Conservation (phyloP, 163 green algal species). For the Prototheca wickerhamii region DNA sequence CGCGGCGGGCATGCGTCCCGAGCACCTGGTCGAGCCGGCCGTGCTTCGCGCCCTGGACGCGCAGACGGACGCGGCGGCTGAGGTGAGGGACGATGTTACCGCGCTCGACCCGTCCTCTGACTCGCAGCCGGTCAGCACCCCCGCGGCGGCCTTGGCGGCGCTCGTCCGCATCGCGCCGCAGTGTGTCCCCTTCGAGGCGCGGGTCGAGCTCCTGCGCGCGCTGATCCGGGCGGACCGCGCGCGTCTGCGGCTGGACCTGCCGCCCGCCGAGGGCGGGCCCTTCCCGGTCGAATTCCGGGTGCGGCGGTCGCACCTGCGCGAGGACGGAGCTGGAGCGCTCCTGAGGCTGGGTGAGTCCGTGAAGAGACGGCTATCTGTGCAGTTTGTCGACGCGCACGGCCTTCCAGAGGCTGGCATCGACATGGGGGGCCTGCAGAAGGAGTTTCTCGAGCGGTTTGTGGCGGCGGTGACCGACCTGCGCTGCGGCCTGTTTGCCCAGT, state of each 20-base stretch:
- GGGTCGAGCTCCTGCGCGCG: constrained; percentile 53
- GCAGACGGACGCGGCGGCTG: no score
- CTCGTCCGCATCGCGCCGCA: constrained; percentile 46
- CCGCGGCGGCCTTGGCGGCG: constrained; percentile 27
- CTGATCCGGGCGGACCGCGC: constrained; percentile 55
- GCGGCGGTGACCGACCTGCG: constrained; percentile 43
- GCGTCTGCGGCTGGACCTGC: neutral
- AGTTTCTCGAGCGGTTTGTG: constrained; percentile 52
- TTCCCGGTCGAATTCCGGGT: constrained; percentile 8
- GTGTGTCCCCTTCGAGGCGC: constrained; percentile 52
- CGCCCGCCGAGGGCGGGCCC: constrained; percentile 11
- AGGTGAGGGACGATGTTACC: neutral
- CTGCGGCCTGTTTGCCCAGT: constrained; percentile 58
- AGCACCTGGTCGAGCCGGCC: no score
- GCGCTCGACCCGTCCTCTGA: neutral
- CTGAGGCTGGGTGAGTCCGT: constrained; percentile 22
- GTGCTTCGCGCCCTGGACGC: no score
- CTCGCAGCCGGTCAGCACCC: neutral
- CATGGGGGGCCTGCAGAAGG: constrained; percentile 63
- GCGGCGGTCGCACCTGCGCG: constrained; percentile 43
- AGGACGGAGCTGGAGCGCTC: constrained; percentile 48
- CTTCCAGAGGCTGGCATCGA: constrained; percentile 74
- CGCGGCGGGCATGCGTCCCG: no score
- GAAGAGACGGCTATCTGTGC: constrained; percentile 49
- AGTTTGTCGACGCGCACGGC: constrained; percentile 59